Base-by-base conservation (phyloP, 257 asterid genomes). In the Anisodus tanguticus region DNA sequence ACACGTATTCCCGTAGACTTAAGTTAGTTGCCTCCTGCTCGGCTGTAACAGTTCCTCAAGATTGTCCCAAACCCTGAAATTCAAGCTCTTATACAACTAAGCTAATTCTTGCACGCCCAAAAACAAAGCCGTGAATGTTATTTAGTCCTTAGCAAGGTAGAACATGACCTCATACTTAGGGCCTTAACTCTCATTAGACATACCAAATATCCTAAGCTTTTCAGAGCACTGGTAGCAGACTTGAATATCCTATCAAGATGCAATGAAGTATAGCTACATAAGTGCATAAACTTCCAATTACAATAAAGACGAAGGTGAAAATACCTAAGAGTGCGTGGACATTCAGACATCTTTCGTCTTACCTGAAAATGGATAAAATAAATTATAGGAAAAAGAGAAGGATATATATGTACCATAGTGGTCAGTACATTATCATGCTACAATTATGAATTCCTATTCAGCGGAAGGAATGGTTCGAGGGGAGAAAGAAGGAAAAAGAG, bases 311-410 rank as follows among this genome's bases (percentile, higher is more conserved):
- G 66, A 15, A 9, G 11, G 37, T 82, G 85, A 86, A 63, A 83
- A 74, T 90, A 96, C 99, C 99, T 93, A 43, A 86, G 93, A 70
- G 87, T 11, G 83, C 98, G 99, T 63, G 95, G 98, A 83, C 93
- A 91, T 88, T 92, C 98, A 62, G 98, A 89, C 93, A 96, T 94
- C 89, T 92, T 94, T 93, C 83, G 93, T 85, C 98, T 91, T 45
- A 96, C 87, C 99, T 96, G 92, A 63, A 88, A 84, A 22, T 74
- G 39, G 79, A 85, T 72, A 41, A 72, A 58, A 80, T 80, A 64
- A 47, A 51, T 82, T 60, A 80, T 60, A 41, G 69, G 62, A 13
- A 74, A 70, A 57, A 19, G 77, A 84, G 53, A 79, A 89, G 9
- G 67, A 41, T 62, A 47, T 76, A 19, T 39, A 39, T 60, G 82